Evolutionary conservation across 768 basidiomycete species (phyloP), one percentile per base, ranked within the genome.

Genomic region (Dacryopinax spathularia): DNA sequence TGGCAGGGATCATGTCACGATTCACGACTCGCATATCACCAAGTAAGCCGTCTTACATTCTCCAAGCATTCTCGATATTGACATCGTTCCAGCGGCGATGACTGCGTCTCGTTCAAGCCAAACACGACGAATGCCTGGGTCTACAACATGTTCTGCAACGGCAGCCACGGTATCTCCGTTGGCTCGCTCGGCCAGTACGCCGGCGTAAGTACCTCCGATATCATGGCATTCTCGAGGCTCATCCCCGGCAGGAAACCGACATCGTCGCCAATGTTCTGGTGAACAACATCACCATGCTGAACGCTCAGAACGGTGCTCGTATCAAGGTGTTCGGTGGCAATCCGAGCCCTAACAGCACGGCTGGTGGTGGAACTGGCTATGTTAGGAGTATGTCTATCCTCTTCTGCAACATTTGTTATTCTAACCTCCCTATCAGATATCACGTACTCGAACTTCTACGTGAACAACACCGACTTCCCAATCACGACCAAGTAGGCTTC

Each of bases 291-390:
- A 76, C 73, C 33, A 84, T 85, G 82, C 73, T 78, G 12, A 83
- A 84, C 63, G 82, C 82, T 10, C 76, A 83, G 68, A 86, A 86
- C 66, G 85, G 84, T 0, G 84, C 84, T 0, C 77, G 85, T 34
- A 86, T 86, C 72, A 87, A 87, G 70, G 81, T 83, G 0, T 87
- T 80, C 76, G 84, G 83, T 4, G 85, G 84, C 3, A 75, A 77
- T 16, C 78, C 79, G 61, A 82, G 84, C 31, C 83, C 84, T 2
- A 77, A 79, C 35, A 83, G 82, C 7, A 78, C 82, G 1, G 67
- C 73, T 9, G 80, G 79, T 25, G 79, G 79, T 33, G 79, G 79
- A 13, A 71, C 69, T 2, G 78, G 79, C 15, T 77, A 73, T 60
- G 78, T 79, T 36, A 70, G 66, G 73, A 79, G 72, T 56, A 65